These are phyloP conservation scores for Alternaria angustiovoidea DNA, from an alignment of 2,329 filamentous ascomycete species.

Conservation along the genomic window DNA sequence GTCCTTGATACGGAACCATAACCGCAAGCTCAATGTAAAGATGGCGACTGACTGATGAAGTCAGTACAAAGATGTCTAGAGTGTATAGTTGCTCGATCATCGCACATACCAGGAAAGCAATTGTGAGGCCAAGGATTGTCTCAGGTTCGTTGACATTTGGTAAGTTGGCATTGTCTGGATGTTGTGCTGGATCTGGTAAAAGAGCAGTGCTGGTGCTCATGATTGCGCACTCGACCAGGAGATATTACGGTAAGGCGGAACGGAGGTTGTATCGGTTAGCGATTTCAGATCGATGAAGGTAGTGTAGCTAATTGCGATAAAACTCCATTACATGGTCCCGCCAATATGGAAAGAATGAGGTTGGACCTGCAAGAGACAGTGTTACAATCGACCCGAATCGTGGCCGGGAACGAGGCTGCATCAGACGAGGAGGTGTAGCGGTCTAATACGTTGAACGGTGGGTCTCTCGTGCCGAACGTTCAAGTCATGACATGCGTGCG, in stretches of 20 bases:
- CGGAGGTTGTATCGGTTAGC: background rate
- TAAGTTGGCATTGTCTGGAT: constrained; percentile 40
- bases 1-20: constrained; percentile 42
- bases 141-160: constrained; percentile 40
- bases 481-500: constrained; percentile 18
- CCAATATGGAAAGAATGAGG: background rate
- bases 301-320: constrained; percentile 4
- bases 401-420: constrained; percentile 9
- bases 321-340: constrained; percentile 13
- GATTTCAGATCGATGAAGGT: background rate
- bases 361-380: background rate
- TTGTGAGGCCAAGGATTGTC: constrained; percentile 38
- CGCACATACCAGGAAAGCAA: constrained; percentile 42
- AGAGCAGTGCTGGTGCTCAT: constrained; percentile 1
- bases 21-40: constrained; percentile 38
- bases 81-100: background rate
- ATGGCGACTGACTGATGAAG: constrained; percentile 32
- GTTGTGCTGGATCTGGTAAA: constrained; percentile 16
- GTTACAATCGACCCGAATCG: background rate
- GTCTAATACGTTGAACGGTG: constrained; percentile 18
- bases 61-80: constrained; percentile 9
- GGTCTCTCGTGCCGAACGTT: constrained; percentile 6
- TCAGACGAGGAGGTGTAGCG: constrained; percentile 7
- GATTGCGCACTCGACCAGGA: background rate
- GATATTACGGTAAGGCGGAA: background rate